A percentile compares a stretch with the other conserved stretches of the same genome.
Conservation (phyloP, 805 yeast genomes). For the Maudiozyma turicensis region DNA sequence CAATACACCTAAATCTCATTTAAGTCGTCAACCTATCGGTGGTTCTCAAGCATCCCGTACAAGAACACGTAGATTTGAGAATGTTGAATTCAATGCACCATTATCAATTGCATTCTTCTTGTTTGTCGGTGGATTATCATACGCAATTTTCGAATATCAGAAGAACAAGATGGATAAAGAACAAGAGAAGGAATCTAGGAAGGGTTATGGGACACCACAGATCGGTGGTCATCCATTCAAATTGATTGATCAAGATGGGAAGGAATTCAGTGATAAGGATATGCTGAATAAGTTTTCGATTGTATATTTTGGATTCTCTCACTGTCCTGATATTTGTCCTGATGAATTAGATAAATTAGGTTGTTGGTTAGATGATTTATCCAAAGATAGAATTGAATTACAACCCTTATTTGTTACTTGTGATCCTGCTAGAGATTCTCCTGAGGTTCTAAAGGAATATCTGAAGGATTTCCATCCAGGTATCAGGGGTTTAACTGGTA, state of each 20-base stretch:
- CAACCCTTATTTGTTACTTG: conserved; percentile 92
- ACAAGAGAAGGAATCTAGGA: conserved; percentile 72
- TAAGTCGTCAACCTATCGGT: conserved; percentile 46
- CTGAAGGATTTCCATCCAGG: conserved; percentile 82
- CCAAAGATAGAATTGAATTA: conserved; percentile 46
- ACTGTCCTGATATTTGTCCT: conserved; percentile 98
- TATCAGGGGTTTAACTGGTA: conserved; percentile 85
- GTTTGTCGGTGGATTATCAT: conserved; percentile 60
- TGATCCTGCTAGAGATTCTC: conserved; percentile 92
- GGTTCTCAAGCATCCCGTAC: conserved; percentile 30
- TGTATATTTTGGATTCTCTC: conserved; percentile 92
- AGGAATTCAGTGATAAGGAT: conserved; percentile 66
- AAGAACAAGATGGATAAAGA: conserved; percentile 66
- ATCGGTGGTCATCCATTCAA: conserved; percentile 92
- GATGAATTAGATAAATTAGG: conserved; percentile 94
- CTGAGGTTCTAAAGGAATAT: conserved; percentile 75
- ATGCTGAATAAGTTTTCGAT: conserved; percentile 71
- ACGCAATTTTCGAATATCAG: conserved; percentile 63
- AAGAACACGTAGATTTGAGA: conserved; percentile 24
- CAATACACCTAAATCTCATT: background rate
- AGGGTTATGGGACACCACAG: conserved; percentile 85
- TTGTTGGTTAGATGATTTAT: conserved; percentile 48
- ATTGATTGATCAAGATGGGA: conserved; percentile 60
- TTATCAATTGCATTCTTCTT: conserved; percentile 63
- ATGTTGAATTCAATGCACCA: conserved; percentile 73